Conservation (phyloP, 768 basidiomycete species). For the Termitomyces sp. region DNA sequence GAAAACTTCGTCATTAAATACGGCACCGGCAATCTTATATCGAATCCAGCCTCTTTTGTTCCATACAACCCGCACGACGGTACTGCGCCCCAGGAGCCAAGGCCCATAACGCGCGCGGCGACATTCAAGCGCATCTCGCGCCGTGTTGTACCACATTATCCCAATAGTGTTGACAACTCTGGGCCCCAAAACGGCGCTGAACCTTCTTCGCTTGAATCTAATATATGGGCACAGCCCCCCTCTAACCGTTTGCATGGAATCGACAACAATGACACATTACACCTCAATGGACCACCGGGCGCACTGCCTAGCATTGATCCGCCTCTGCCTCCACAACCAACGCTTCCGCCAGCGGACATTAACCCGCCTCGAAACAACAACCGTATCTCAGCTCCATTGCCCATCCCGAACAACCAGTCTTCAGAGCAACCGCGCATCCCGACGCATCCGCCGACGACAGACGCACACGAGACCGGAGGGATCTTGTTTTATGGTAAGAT, state of each 20-base stretch:
- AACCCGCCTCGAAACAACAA: background rate
- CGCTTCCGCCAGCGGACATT: background rate
- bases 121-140: constrained; percentile 30
- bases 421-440: constrained; percentile 18
- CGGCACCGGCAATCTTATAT: constrained; percentile 82
- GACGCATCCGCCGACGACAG: constrained; percentile 25
- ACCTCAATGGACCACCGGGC: constrained; percentile 33
- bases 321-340: constrained; percentile 11
- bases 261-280: background rate
- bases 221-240: constrained; percentile 17
- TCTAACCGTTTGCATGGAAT: background rate
- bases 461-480: constrained; percentile 17
- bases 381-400: constrained; percentile 17
- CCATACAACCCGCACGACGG: constrained; percentile 48
- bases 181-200: constrained; percentile 13
- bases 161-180: constrained; percentile 12
- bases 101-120: constrained; percentile 23
- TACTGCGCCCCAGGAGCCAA: constrained; percentile 17
- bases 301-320: constrained; percentile 19
- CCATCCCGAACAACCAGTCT: constrained; percentile 8
- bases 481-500: constrained; percentile 85
- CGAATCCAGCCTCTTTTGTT: constrained; percentile 73
- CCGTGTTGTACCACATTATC: constrained; percentile 19
- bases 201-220: constrained; percentile 46
- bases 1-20: constrained; percentile 83